phyloP scores from a whole-genome alignment of 2,329 filamentous ascomycete species.

The Zymoseptoria tritici region DNA sequence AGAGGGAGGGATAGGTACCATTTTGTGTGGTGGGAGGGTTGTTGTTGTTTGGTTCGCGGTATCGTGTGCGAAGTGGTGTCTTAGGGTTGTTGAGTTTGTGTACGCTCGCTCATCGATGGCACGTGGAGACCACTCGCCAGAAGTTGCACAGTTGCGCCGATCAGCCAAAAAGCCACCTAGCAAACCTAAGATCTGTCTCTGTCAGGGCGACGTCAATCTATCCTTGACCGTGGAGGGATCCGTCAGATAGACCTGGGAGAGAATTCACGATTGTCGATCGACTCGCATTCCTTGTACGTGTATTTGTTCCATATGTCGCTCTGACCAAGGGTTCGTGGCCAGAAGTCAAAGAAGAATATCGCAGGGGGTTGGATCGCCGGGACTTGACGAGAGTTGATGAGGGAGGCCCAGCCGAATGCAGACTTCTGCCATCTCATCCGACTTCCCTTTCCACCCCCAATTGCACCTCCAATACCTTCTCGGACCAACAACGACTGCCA shows the following conservation, averaged over 20 bases:
- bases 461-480: background rate
- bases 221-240: too few species aligned
- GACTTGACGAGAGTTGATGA: background rate
- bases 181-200: too few species aligned
- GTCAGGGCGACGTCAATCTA: too few species aligned
- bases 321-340: background rate
- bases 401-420: background rate
- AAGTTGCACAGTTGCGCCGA: too few species aligned
- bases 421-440: background rate
- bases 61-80: too few species aligned
- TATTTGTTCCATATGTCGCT: background rate
- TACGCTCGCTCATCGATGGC: too few species aligned
- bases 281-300: background rate
- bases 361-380: background rate
- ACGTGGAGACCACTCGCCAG: too few species aligned
- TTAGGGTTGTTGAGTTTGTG: too few species aligned
- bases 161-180: too few species aligned
- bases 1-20: slow-evolving; percentile 6
- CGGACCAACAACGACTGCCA: background rate
- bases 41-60: too few species aligned
- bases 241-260: background rate
- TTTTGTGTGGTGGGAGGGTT: background rate
- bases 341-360: background rate
- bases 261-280: background rate
- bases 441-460: background rate